Evolutionary conservation across 768 basidiomycete species (phyloP).

Genomic region (Hypholoma fasciculare): DNA sequence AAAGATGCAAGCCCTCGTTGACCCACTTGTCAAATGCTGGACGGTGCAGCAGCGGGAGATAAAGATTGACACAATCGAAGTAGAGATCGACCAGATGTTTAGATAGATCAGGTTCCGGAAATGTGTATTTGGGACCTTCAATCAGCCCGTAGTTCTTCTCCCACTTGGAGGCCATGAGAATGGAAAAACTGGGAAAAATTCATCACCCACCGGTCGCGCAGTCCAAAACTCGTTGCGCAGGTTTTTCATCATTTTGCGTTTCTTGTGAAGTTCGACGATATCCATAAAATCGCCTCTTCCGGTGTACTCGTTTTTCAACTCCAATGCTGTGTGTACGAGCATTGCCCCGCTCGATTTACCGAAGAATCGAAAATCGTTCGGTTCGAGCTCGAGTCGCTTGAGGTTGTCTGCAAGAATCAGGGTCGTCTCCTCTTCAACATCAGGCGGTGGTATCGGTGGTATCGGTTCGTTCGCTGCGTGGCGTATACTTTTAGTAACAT

Average conservation of each 20-base stretch:
- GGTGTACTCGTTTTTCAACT: slow-evolving; percentile 57
- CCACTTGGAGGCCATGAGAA: slow-evolving; percentile 30
- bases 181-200: background rate
- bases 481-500: slow-evolving; percentile 36
- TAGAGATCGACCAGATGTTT: slow-evolving; percentile 57
- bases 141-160: slow-evolving; percentile 24
- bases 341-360: slow-evolving; percentile 58
- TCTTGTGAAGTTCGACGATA: slow-evolving; percentile 8
- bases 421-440: slow-evolving; percentile 35
- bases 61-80: slow-evolving; percentile 58
- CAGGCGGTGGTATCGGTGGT: slow-evolving; percentile 16
- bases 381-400: slow-evolving; percentile 31
- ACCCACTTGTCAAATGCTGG: slow-evolving; percentile 61
- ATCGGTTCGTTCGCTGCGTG: slow-evolving; percentile 16
- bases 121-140: slow-evolving; percentile 31
- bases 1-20: slow-evolving; percentile 46
- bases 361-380: slow-evolving; percentile 45
- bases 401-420: slow-evolving; percentile 37
- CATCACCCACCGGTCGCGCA: slow-evolving; percentile 29
- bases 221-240: slow-evolving; percentile 40
- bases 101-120: slow-evolving; percentile 55
- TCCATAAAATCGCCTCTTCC: slow-evolving; percentile 25
- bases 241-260: slow-evolving; percentile 9
- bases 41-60: slow-evolving; percentile 71
- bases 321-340: slow-evolving; percentile 54